Evolutionary conservation across 352 stramenopile species (phyloP).

Genomic region (Phytophthora chlamydospora): DNA sequence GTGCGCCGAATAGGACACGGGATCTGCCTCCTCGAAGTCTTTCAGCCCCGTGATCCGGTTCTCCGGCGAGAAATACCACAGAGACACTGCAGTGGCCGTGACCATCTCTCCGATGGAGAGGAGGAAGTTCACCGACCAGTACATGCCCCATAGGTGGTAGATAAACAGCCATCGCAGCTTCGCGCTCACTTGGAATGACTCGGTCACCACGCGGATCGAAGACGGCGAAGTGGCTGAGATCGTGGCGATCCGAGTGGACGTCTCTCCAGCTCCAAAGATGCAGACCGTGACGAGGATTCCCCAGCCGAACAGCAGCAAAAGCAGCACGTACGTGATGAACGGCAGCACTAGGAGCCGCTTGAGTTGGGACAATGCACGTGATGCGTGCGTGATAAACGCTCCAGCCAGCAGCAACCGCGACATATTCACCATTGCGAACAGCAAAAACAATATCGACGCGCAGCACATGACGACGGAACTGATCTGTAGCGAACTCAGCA

Average conservation of each 20-base stretch:
- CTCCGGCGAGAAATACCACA: constrained; percentile 82
- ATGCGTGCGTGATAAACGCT: constrained; percentile 81
- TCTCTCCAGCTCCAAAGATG: constrained; percentile 74
- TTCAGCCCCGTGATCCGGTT: constrained; percentile 67
- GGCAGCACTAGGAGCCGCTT: constrained; percentile 71
- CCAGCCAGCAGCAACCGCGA: constrained; percentile 69
- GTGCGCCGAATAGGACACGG: constrained; percentile 69
- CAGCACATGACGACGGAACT: constrained; percentile 61
- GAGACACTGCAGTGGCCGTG: constrained; percentile 68
- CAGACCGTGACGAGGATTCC: constrained; percentile 75
- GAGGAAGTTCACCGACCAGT: constrained; percentile 78
- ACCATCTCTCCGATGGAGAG: constrained; percentile 78
- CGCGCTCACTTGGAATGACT: constrained; percentile 71
- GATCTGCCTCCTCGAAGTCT: constrained; percentile 54
- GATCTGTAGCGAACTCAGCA: constrained; percentile 76
- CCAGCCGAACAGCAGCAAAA: constrained; percentile 77
- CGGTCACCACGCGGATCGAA: constrained; percentile 61
- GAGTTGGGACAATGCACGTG: constrained; percentile 65
- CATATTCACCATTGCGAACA: constrained; percentile 70
- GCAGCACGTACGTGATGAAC: constrained; percentile 68
- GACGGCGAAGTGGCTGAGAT: constrained; percentile 51
- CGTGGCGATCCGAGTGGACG: constrained; percentile 62
- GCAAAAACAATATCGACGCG: constrained; percentile 66
- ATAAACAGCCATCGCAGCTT: constrained; percentile 80
- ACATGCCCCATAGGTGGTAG: constrained; percentile 79